Conservation (phyloP, 2,329 filamentous ascomycete species). For the Fusarium graminum region DNA sequence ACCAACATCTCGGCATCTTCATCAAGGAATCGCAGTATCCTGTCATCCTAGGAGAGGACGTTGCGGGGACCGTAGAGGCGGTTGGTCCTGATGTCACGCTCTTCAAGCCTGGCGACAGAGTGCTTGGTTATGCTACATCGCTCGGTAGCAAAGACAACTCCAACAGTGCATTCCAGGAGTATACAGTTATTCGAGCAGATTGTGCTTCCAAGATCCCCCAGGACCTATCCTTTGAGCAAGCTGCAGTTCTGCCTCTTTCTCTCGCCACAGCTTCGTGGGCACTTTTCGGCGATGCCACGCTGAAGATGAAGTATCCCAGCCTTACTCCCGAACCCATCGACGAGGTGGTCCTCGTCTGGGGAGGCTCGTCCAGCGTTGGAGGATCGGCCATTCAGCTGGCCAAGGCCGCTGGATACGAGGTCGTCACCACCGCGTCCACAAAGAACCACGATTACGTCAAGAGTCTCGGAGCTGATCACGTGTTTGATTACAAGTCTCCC, state of each 20-base stretch:
- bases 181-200: slow-evolving; percentile 27
- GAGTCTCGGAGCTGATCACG: slow-evolving; percentile 58
- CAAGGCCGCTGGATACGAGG: slow-evolving; percentile 58
- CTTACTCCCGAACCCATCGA: not conserved
- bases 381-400: slow-evolving; percentile 62
- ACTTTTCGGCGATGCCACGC: slow-evolving; percentile 38
- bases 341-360: slow-evolving; percentile 55
- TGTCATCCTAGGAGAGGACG: slow-evolving; percentile 50
- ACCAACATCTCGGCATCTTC: slow-evolving; percentile 39
- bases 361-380: slow-evolving; percentile 63
- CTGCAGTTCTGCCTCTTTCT: slow-evolving; percentile 42
- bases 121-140: slow-evolving; percentile 48
- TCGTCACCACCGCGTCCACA: slow-evolving; percentile 58
- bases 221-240: slow-evolving; percentile 34
- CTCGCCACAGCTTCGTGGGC: slow-evolving; percentile 40
- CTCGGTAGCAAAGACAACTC: slow-evolving; percentile 49
- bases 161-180: slow-evolving; percentile 38
- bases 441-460: slow-evolving; percentile 60
- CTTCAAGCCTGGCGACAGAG: slow-evolving; percentile 43
- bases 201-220: slow-evolving; percentile 40
- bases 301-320: slow-evolving; percentile 24
- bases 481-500: slow-evolving; percentile 60
- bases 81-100: slow-evolving; percentile 45
- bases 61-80: slow-evolving; percentile 52
- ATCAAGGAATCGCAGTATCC: slow-evolving; percentile 24